phyloP scores from a whole-genome alignment of 2,329 filamentous ascomycete genomes.

The Pseudocercospora pini-densiflorae region DNA sequence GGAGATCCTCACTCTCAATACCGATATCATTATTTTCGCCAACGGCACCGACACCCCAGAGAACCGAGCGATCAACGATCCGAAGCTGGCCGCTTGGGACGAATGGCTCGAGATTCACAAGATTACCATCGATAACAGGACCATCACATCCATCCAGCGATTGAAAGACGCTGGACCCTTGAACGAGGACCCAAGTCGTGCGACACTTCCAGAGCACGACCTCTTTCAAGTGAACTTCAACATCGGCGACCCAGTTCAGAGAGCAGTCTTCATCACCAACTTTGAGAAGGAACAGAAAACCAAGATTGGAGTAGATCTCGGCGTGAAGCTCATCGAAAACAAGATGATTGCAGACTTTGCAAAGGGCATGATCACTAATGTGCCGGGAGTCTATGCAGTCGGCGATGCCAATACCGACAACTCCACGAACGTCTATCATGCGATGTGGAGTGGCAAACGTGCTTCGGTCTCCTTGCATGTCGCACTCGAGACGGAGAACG shows the following conservation, averaged over 20 bases:
- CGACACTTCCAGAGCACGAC: slow-evolving; percentile 15
- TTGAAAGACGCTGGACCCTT: slow-evolving; percentile 12
- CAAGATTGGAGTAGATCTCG: slow-evolving; percentile 11
- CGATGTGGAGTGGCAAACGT: slow-evolving; percentile 17
- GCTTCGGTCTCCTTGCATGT: slow-evolving; percentile 11
- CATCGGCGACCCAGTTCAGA: slow-evolving; percentile 11
- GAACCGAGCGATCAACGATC: slow-evolving; percentile 9
- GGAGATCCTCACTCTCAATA: slow-evolving; percentile 19
- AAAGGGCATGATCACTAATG: slow-evolving; percentile 17
- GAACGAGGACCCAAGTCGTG: slow-evolving; percentile 12
- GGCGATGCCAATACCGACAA: slow-evolving; percentile 14
- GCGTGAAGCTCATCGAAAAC: slow-evolving; percentile 7
- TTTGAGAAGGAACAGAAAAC: slow-evolving; percentile 15
- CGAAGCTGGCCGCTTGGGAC: slow-evolving; percentile 16
- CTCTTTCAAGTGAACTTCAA: slow-evolving; percentile 21
- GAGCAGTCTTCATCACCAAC: slow-evolving; percentile 20
- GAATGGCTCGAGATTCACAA: slow-evolving; percentile 16
- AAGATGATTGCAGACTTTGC: slow-evolving; percentile 10
- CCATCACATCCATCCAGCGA: slow-evolving; percentile 18
- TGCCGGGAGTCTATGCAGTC: slow-evolving; percentile 17
- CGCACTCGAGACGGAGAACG: slow-evolving; percentile 14
- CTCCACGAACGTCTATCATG: slow-evolving; percentile 17
- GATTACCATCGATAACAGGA: slow-evolving; percentile 21
- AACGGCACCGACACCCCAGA: slow-evolving; percentile 21
- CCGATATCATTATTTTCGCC: slow-evolving; percentile 19